Evolutionary conservation across 495 filamentous ascomycete genomes (phyloP).

Genomic region (Tuber umbilicatum): DNA sequence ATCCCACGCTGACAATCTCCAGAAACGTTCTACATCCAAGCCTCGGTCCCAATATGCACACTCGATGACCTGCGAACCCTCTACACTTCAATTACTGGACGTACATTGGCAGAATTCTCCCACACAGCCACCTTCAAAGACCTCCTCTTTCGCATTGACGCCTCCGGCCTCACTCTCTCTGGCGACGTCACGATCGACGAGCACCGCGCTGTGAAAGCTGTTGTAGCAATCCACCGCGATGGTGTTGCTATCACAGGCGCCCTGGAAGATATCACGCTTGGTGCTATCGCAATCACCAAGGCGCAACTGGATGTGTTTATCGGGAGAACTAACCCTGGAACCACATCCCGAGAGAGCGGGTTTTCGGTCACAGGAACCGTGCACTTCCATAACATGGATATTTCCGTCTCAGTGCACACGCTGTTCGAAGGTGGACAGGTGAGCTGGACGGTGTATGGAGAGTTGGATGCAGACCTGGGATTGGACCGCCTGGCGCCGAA

Average conservation of each 20-base stretch:
- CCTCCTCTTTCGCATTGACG: slow-evolving; percentile 15
- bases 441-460: slow-evolving; percentile 28
- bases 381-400: slow-evolving; percentile 12
- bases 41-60: slow-evolving; percentile 16
- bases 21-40: slow-evolving; percentile 23
- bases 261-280: slow-evolving; percentile 20
- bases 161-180: slow-evolving; percentile 16
- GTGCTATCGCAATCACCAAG: slow-evolving; percentile 15
- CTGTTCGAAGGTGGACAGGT: slow-evolving; percentile 16
- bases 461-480: slow-evolving; percentile 13
- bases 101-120: slow-evolving; percentile 17
- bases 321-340: slow-evolving; percentile 13
- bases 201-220: slow-evolving; percentile 12
- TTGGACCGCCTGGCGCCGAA: slow-evolving; percentile 14
- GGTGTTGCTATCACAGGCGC: slow-evolving; percentile 23
- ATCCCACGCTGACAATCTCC: neutral
- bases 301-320: slow-evolving; percentile 24
- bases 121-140: slow-evolving; percentile 20
- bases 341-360: slow-evolving; percentile 21
- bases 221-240: slow-evolving; percentile 22
- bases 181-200: slow-evolving; percentile 24
- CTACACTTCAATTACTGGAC: slow-evolving; percentile 25
- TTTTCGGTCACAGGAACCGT: slow-evolving; percentile 31
- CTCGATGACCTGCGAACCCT: slow-evolving; percentile 19
- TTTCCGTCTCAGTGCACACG: slow-evolving; percentile 24